Evolutionary conservation across 2,329 filamentous ascomycete genomes (phyloP), one percentile per base, ranked within the genome.

Genomic region (Coniella vitis): DNA sequence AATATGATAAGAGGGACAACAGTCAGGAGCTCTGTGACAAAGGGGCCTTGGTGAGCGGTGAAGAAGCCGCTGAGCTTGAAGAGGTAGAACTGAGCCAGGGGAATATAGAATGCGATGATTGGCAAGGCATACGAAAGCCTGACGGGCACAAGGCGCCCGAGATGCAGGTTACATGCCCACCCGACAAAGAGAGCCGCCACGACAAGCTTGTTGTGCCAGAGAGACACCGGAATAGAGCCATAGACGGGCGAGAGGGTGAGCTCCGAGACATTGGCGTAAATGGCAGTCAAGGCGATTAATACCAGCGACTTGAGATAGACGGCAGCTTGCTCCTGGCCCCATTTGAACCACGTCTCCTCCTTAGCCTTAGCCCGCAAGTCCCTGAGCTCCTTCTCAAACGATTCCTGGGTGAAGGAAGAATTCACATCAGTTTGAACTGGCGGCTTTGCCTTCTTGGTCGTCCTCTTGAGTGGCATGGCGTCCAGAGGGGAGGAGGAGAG

Each of bases 191-290:
- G 80, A 22, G 80, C 82, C 3, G 78, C 69, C 57, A 81, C 81
- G 54, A 89, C 70, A 52, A 82, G 75, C 61, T 78, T 77, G 45
- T 74, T 69, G 63, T 96, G 91, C 64, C 84, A 86, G 56, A 84
- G 72, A 1, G 79, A 76, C 1, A 89, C 74, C 1, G 91, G 87
- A 34, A 95, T 87, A 14, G 84, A 82, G 45, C 93, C 93, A 66
- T 94, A 97, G 10, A 94, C 86, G 2, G 93, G 93, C 17, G 89
- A 87, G 31, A 97, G 73, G 35, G 79, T 83, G 54, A 90, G 73
- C 61, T 88, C 81, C 1, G 87, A 91, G 50, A 85, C 78, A 54
- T 83, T 81, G 40, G 85, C 83, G 52, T 78, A 81, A 37, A 83
- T 62, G 38, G 83, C 86, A 9, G 79, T 74, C 39, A 86, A 69